Conservation (phyloP, 345 rosid genomes). For the Dipteronia sinensis region DNA sequence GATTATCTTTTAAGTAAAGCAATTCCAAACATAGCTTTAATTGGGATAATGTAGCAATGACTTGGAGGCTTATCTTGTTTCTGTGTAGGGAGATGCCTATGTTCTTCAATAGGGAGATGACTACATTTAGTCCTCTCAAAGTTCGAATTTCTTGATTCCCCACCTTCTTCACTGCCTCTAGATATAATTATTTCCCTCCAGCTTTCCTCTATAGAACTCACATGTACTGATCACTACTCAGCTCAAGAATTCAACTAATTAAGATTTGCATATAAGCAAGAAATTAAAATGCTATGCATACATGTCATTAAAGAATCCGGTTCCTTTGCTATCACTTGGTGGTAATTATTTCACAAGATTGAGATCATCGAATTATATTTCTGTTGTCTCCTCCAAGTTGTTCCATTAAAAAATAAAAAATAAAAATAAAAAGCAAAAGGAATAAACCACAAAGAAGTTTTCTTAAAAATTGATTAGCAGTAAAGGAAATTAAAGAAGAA, state of each 20-base stretch:
- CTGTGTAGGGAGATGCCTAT: constrained; percentile 35
- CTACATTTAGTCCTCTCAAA: constrained; percentile 19
- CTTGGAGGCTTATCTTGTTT: constrained; percentile 25
- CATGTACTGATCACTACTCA: neutral
- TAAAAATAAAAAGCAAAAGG: neutral
- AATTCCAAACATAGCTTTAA: no score
- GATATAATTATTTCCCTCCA: constrained; percentile 33
- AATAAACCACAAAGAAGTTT: constrained; percentile 11
- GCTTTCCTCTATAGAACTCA: constrained; percentile 26
- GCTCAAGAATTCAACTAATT: no score
- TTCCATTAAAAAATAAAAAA: neutral
- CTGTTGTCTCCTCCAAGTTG: neutral
- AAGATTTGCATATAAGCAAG: neutral
- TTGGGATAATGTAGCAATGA: constrained; percentile 29
- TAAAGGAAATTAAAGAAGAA: neutral
- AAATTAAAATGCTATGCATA: neutral
- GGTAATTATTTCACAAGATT: neutral
- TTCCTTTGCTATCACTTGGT: neutral
- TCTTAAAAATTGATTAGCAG: neutral
- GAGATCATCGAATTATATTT: neutral
- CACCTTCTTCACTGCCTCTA: constrained; percentile 29
- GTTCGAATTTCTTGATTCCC: constrained; percentile 20
- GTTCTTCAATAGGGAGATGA: constrained; percentile 40
- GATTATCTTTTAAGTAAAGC: no score
- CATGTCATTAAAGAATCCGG: neutral